phyloP scores from a whole-genome alignment of 345 rosid genomes.

The Populus davidiana region DNA sequence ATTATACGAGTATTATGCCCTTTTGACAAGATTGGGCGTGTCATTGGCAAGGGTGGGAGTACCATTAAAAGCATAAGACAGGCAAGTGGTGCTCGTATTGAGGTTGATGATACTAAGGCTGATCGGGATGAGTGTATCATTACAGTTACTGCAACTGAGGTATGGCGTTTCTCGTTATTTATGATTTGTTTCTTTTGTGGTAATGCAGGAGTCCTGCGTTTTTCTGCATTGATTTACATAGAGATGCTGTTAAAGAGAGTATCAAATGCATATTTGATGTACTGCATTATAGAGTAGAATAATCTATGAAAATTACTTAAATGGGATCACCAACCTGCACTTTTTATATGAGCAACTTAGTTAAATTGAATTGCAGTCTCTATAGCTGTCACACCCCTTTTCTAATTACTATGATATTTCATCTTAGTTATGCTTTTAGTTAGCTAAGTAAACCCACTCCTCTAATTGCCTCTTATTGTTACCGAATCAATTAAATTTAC shows the following conservation, averaged over 20 bases:
- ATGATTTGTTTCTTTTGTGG: not conserved
- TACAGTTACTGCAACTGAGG: constrained; percentile 69
- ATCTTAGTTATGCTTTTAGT: no score
- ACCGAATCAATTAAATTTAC: no score
- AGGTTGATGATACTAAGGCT: constrained; percentile 74
- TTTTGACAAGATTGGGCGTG: constrained; percentile 84
- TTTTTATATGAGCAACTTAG: not conserved
- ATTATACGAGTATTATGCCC: constrained; percentile 67
- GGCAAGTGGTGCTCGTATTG: constrained; percentile 77
- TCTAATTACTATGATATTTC: no score
- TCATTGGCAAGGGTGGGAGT: constrained; percentile 90
- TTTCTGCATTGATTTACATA: not conserved
- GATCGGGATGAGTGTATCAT: constrained; percentile 70
- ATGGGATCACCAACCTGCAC: not conserved
- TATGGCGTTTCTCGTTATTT: constrained; percentile 12
- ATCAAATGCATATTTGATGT: not conserved
- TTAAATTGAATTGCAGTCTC: not conserved
- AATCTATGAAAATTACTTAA: not conserved
- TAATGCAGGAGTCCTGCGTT: not conserved
- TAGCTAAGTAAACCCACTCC: no score
- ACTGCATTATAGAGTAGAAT: not conserved
- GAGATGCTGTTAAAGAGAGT: not conserved
- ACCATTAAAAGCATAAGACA: constrained; percentile 90
- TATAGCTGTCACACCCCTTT: not conserved
- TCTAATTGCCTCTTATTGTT: no score